Conservation (phyloP, 805 yeast species). For the Candida ortonii region DNA sequence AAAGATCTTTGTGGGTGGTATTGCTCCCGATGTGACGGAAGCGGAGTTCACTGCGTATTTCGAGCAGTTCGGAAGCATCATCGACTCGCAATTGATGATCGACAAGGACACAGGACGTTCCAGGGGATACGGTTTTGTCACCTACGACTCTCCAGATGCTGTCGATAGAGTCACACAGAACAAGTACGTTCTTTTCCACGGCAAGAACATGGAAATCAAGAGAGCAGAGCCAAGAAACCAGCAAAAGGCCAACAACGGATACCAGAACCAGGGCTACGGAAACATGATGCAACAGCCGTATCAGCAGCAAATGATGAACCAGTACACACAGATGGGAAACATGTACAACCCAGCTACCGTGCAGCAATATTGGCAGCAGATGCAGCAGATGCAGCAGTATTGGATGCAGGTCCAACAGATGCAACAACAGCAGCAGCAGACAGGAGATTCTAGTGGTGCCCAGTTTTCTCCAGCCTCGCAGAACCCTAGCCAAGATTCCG, state of each 20-base stretch:
- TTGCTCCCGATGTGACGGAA: slow-evolving; percentile 90
- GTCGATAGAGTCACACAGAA: slow-evolving; percentile 84
- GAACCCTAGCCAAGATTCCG: slow-evolving; percentile 2
- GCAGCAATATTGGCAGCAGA: slow-evolving; percentile 57
- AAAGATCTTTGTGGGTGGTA: slow-evolving; percentile 96
- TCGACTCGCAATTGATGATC: slow-evolving; percentile 95
- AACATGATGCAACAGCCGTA: slow-evolving; percentile 31
- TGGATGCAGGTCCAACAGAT: slow-evolving; percentile 35
- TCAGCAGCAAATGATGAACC: slow-evolving; percentile 30
- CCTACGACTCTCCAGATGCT: slow-evolving; percentile 92
- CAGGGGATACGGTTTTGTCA: slow-evolving; percentile 95
- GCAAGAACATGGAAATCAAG: slow-evolving; percentile 79
- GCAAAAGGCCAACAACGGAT: slow-evolving; percentile 43
- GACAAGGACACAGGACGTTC: slow-evolving; percentile 97
- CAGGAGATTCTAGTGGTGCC: slow-evolving; percentile 10
- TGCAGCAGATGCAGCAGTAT: slow-evolving; percentile 50
- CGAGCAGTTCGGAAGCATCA: slow-evolving; percentile 82
- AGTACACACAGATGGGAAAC: slow-evolving; percentile 34
- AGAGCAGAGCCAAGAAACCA: slow-evolving; percentile 81
- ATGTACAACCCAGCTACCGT: slow-evolving; percentile 30
- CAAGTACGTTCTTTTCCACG: slow-evolving; percentile 79
- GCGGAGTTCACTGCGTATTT: slow-evolving; percentile 84
- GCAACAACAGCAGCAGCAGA: slow-evolving; percentile 27
- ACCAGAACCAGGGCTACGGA: slow-evolving; percentile 25
- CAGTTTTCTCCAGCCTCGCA: no score